A percentile compares a stretch with the other conserved stretches of the same genome.
These are phyloP conservation scores for Botrytis fabae DNA, from an alignment of 2,329 filamentous ascomycete species.

Conservation along the genomic window DNA sequence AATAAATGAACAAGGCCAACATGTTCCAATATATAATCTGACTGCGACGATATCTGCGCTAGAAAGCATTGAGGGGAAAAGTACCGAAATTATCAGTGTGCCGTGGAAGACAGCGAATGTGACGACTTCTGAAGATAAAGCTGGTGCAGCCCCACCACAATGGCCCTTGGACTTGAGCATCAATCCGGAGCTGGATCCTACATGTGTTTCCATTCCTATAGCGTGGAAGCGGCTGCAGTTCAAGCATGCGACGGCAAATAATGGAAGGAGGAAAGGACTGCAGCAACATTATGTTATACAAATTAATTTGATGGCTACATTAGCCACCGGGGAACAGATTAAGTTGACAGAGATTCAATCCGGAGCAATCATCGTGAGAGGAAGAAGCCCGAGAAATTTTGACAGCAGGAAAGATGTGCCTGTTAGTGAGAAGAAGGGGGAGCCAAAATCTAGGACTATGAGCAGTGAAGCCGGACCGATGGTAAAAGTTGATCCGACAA, in stretches of 20 bases:
- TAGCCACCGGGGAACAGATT: constrained; percentile 63
- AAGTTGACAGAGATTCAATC: constrained; percentile 84
- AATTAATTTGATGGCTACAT: constrained; percentile 77
- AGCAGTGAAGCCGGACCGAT: constrained; percentile 30
- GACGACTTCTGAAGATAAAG: constrained; percentile 37
- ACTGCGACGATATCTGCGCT: constrained; percentile 81
- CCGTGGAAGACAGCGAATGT: constrained; percentile 73
- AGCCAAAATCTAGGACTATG: constrained; percentile 35
- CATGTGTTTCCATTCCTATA: constrained; percentile 77
- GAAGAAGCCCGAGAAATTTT: constrained; percentile 90
- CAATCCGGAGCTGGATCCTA: constrained; percentile 72
- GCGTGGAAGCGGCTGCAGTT: constrained; percentile 95
- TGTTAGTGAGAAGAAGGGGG: constrained; percentile 46
- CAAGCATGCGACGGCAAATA: constrained; percentile 94
- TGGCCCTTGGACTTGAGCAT: constrained; percentile 56
- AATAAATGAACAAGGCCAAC: constrained; percentile 75
- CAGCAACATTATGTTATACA: constrained; percentile 94
- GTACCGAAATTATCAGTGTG: constrained; percentile 92
- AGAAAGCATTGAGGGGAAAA: constrained; percentile 89
- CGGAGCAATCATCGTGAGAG: constrained; percentile 91
- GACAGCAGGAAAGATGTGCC: constrained; percentile 86
- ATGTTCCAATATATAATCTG: constrained; percentile 74
- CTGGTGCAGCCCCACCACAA: constrained; percentile 55
- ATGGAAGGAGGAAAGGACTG: constrained; percentile 87
- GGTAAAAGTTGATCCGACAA: constrained; percentile 36